Evolutionary conservation across 225 moss, liverwort and hornwort species (phyloP).

Genomic region (Ulota crispa): DNA sequence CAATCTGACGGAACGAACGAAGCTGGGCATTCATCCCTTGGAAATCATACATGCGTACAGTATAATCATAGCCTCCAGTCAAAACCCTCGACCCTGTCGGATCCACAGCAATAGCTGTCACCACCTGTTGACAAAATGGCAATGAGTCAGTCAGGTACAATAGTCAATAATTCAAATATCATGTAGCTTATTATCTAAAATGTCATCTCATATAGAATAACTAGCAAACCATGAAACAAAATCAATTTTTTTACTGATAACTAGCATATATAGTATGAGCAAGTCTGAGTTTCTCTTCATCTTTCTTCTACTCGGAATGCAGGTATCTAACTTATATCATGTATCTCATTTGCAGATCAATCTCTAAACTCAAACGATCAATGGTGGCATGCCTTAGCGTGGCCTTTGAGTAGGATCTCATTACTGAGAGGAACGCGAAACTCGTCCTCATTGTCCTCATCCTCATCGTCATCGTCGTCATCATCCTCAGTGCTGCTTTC

Average conservation of each 20-base stretch:
- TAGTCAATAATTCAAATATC: neutral
- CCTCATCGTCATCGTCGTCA: constrained; percentile 60
- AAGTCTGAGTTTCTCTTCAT: constrained; percentile 32
- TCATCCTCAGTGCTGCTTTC: constrained; percentile 58
- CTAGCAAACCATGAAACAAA: neutral
- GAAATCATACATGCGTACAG: constrained; percentile 93
- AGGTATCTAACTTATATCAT: constrained; percentile 19
- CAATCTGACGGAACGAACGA: constrained; percentile 90
- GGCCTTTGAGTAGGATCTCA: constrained; percentile 86
- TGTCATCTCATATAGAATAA: neutral
- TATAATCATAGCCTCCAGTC: constrained; percentile 88
- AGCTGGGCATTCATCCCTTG: constrained; percentile 98
- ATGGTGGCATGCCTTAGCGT: constrained; percentile 69
- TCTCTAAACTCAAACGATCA: constrained; percentile 46
- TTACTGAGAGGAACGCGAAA: constrained; percentile 87
- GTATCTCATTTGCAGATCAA: constrained; percentile 36
- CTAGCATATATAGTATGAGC: neutral
- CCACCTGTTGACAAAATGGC: constrained; percentile 61
- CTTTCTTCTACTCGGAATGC: constrained; percentile 12
- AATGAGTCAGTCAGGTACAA: constrained; percentile 4
- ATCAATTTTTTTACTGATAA: neutral
- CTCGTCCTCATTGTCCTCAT: constrained; percentile 60
- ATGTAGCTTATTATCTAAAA: neutral
- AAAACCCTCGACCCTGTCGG: constrained; percentile 97
- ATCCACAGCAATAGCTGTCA: constrained; percentile 90